Evolutionary conservation across 805 yeast species (phyloP), one percentile per base, ranked within the genome.

Genomic region (Nakazawaea ernobii): DNA sequence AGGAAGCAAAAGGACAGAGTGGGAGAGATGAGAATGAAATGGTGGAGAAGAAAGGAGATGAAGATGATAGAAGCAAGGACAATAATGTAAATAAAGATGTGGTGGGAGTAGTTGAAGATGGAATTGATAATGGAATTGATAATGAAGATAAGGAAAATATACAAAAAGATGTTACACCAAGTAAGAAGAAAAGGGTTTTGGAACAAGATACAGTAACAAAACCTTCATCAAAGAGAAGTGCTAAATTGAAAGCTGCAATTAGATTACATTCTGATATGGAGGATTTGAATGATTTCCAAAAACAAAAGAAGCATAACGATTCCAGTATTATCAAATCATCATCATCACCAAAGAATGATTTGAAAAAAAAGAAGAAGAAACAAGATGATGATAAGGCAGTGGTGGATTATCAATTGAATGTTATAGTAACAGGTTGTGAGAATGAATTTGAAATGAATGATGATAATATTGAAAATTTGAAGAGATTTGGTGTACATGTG

Each of bases 231-330:
- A 39, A 44, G 39, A 55, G 86, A 43, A 74, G 77, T 36, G 95
- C 95, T 1, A 82, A 82, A 40, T 71, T 73, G 35, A 78, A 73
- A 55, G 95, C 95, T 0, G 82, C 81, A 0, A 66, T 67, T 49
- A 82, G 80, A 58, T 66, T 87, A 13, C 92, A 84, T 55, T 74
- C 74, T 9, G 80, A 82, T 59, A 85, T 87, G 73, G 77, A 76
- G 49, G 83, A 83, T 41, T 70, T 86, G 52, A 84, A 84, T 56
- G 72, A 70, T 43, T 86, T 77, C 57, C 83, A 82, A 51, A 72
- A 77, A 43, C 43, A 48, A 52, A 43, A 39, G 42, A 17, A 49
- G 27, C 24, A 20, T 3, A 20, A 20, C 3, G 24, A 20, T 20
- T 3, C 5, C 3, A 20, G 24, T 5, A 3, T 20, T 3, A 20